Conservation (phyloP, 768 basidiomycete species). For the Phaeotremella fagi region DNA sequence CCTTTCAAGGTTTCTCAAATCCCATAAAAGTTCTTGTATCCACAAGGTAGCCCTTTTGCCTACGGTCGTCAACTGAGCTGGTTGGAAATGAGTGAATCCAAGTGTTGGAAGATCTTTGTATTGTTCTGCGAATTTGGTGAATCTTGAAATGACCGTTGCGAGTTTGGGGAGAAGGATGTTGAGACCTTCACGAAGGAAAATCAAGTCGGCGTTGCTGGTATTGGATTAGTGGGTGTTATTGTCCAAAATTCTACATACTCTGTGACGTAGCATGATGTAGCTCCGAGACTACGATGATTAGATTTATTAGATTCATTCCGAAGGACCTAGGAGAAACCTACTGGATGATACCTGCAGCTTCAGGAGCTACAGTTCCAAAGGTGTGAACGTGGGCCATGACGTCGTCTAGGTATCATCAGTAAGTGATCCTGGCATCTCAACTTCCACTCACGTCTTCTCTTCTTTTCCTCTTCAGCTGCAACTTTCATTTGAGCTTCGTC, state of each 20-base stretch:
- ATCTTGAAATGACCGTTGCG: conserved; percentile 81
- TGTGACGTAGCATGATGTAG: conserved; percentile 98
- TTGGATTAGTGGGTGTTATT: not conserved
- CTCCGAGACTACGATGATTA: conserved; percentile 67
- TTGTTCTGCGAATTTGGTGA: conserved; percentile 75
- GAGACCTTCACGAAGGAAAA: conserved; percentile 86
- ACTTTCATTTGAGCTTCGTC: conserved; percentile 85
- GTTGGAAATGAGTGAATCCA: conserved; percentile 98
- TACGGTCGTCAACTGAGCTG: conserved; percentile 95
- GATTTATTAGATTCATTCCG: conserved; percentile 3
- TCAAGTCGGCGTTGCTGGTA: conserved; percentile 89
- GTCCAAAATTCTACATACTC: conserved; percentile 72
- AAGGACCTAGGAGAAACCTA: conserved; percentile 47
- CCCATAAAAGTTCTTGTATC: conserved; percentile 98
- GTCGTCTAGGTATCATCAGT: conserved; percentile 56
- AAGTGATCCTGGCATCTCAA: not conserved
- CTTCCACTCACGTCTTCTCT: conserved; percentile 60
- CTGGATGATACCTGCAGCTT: conserved; percentile 95
- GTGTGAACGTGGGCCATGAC: conserved; percentile 99
- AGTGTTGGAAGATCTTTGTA: conserved; percentile 86
- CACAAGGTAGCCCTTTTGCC: conserved; percentile 94
- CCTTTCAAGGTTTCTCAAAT: conserved; percentile 84
- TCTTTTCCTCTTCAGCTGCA: conserved; percentile 93
- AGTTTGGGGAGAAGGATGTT: conserved; percentile 79
- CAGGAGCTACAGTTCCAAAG: conserved; percentile 86